Conservation (phyloP, 257 asterid species). For the Lycium barbarum region DNA sequence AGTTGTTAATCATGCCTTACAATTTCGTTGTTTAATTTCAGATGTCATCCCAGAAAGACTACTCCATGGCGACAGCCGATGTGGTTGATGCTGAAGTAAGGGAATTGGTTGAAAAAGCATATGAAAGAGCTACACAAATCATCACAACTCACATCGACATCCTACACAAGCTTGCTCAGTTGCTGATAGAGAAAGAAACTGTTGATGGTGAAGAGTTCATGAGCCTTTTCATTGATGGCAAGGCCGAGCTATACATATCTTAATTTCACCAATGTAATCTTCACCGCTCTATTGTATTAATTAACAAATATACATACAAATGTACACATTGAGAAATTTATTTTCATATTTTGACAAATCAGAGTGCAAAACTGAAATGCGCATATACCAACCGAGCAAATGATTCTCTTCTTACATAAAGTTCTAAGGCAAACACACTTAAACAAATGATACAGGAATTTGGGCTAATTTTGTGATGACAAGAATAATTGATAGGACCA, state of each 20-base stretch:
- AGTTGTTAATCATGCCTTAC: neutral
- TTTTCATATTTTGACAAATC: constrained; percentile 41
- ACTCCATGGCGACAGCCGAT: constrained; percentile 98
- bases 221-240: constrained; percentile 97
- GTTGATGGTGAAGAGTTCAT: constrained; percentile 99
- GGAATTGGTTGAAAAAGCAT: constrained; percentile 81
- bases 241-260: constrained; percentile 77
- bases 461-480: constrained; percentile 6
- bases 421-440: constrained; percentile 47
- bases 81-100: constrained; percentile 90
- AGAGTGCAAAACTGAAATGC: constrained; percentile 30
- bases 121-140: constrained; percentile 69
- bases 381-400: constrained; percentile 36
- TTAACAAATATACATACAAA: constrained; percentile 18
- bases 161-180: constrained; percentile 89
- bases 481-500: constrained; percentile 24
- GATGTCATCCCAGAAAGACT: constrained; percentile 74
- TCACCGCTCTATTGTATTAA: constrained; percentile 36
- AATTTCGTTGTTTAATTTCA: constrained; percentile 6
- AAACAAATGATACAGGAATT: constrained; percentile 47
- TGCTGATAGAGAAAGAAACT: constrained; percentile 88
- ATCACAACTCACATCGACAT: constrained; percentile 75
- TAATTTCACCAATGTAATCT: constrained; percentile 37
- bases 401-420: constrained; percentile 45
- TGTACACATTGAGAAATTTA: constrained; percentile 41